Evolutionary conservation across 345 rosid genomes (phyloP).

Genomic region (Ceriops decandra): DNA sequence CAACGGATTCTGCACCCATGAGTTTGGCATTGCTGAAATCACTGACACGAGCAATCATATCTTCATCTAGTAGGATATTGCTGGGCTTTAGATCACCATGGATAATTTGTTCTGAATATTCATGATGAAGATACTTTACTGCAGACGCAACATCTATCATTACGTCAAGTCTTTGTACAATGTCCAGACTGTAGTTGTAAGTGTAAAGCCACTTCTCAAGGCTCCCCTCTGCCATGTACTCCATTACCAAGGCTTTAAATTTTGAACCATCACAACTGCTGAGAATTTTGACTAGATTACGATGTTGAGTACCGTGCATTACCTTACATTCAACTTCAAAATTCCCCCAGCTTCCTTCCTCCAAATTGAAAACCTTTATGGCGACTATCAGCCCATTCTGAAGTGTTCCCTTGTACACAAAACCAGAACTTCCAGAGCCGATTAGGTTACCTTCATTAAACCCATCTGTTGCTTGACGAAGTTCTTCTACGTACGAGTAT

Average conservation of each 20-base stretch:
- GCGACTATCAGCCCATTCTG: neutral
- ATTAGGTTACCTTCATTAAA: neutral
- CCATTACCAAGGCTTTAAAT: conserved; percentile 8
- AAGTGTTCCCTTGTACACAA: neutral
- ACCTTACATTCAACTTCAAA: conserved; percentile 9
- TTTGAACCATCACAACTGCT: neutral
- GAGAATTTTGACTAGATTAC: conserved; percentile 13
- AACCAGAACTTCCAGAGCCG: neutral
- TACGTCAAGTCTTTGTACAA: conserved; percentile 9
- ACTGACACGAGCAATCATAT: too few relatives aligned
- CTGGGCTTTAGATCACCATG: too few relatives aligned
- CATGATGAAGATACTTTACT: conserved; percentile 6
- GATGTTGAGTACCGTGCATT: neutral
- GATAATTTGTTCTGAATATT: too few relatives aligned
- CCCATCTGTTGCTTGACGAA: neutral
- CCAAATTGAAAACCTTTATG: conserved; percentile 7
- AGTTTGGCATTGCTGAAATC: too few relatives aligned
- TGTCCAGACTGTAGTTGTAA: conserved; percentile 4
- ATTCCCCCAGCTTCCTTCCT: conserved; percentile 3
- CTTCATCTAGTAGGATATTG: too few relatives aligned
- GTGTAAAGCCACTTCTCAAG: conserved; percentile 10
- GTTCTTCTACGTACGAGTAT: neutral
- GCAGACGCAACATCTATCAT: conserved; percentile 12
- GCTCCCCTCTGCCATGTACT: conserved; percentile 16
- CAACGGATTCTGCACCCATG: too few relatives aligned